Evolutionary conservation across 805 yeast genomes (phyloP).

Genomic region (Candida maltosa): DNA sequence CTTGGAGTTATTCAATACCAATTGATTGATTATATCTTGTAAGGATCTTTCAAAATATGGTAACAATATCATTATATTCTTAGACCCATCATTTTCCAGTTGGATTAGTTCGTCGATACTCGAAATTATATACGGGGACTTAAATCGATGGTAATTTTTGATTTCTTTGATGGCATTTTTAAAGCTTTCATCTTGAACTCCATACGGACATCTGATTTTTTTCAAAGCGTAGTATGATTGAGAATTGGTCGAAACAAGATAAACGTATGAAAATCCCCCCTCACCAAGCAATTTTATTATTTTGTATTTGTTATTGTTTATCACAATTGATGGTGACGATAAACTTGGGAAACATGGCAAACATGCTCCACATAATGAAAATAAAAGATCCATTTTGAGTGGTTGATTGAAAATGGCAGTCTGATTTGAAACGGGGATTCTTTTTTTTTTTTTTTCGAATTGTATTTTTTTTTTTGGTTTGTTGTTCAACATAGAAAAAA

Average conservation of each 20-base stretch:
- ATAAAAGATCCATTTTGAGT: conserved; percentile 23
- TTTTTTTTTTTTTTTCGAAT: too few species aligned
- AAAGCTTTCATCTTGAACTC: conserved; percentile 64
- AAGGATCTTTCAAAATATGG: conserved; percentile 74
- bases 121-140: conserved; percentile 62
- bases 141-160: conserved; percentile 68
- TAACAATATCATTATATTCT: conserved; percentile 70
- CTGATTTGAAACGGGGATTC: neutral
- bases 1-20: conserved; percentile 50
- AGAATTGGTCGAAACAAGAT: conserved; percentile 56
- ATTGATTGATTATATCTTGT: conserved; percentile 72
- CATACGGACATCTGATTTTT: conserved; percentile 84
- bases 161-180: conserved; percentile 72
- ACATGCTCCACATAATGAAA: conserved; percentile 25
- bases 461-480: neutral
- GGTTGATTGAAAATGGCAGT: too few species aligned
- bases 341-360: conserved; percentile 44
- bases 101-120: conserved; percentile 68
- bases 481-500: neutral
- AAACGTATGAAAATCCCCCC: conserved; percentile 86
- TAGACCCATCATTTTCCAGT: conserved; percentile 76
- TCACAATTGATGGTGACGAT: conserved; percentile 52
- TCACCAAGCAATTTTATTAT: conserved; percentile 79
- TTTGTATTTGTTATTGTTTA: conserved; percentile 61
- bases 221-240: conserved; percentile 65